phyloP scores from a whole-genome alignment of 139 green algal species.

The Micromonas pusilla region DNA sequence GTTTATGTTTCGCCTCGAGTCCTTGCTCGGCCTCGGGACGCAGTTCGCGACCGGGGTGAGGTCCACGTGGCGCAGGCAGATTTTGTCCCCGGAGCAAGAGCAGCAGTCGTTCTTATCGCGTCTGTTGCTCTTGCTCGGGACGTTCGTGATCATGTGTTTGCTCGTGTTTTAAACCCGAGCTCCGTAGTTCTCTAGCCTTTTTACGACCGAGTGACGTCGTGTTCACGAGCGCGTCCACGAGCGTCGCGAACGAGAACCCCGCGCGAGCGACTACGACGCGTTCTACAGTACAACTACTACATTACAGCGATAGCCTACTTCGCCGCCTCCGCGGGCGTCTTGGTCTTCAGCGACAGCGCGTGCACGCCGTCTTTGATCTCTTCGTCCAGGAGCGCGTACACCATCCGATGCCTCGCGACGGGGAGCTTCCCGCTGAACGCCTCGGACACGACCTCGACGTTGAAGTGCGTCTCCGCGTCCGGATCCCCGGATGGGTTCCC shows the following conservation, averaged over 20 bases:
- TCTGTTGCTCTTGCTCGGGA: slow-evolving; percentile 86
- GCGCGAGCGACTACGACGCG: no score
- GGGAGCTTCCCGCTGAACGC: slow-evolving; percentile 26
- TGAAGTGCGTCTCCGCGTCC: slow-evolving; percentile 37
- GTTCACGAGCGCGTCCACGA: no score
- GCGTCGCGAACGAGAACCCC: no score
- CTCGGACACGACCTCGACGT: slow-evolving; percentile 24
- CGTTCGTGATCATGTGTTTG: slow-evolving; percentile 89
- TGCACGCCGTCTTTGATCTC: slow-evolving; percentile 22
- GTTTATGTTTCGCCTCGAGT: no score
- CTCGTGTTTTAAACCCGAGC: no score
- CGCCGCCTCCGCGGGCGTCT: slow-evolving; percentile 13
- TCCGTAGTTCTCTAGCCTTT: no score
- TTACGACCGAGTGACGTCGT: no score
- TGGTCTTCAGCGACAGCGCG: slow-evolving; percentile 24
- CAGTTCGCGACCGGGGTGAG: neutral
- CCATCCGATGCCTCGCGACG: slow-evolving; percentile 25
- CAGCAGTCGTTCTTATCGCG: slow-evolving; percentile 72
- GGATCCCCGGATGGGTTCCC: slow-evolving; percentile 28
- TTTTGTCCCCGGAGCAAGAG: slow-evolving; percentile 79
- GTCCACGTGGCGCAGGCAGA: neutral
- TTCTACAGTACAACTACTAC: no score
- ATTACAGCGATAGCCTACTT: neutral
- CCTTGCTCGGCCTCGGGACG: slow-evolving; percentile 73
- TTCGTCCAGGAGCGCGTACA: slow-evolving; percentile 30